Base-by-base conservation (phyloP, 768 basidiomycete genomes). In the Wakefieldia striispora region DNA sequence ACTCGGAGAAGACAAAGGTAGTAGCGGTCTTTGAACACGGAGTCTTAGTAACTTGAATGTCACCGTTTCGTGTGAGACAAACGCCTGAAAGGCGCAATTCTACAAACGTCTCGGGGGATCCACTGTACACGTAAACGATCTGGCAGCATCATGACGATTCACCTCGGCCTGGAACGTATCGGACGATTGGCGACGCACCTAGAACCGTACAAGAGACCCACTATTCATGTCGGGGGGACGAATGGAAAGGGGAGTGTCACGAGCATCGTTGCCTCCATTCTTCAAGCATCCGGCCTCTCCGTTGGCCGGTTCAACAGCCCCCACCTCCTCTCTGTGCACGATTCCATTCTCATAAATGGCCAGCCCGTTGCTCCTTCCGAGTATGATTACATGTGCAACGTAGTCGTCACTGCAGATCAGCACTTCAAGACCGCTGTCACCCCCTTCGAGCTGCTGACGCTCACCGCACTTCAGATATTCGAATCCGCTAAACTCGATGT, bases 171-270 rank as follows among this genome's bases (percentile, higher is more conserved):
- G 3, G 74, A 82, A 45, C 78, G 86, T 7, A 74, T 91, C 33
- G 59, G 64, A 37, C 64, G 49, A 3, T 74, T 93, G 0, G 75
- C 86, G 29, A 50, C 64, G 3, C 60, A 75, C 57, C 69, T 95
- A 5, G 82, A 81, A 0, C 69, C 74, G 0, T 86, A 88, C 61
- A 81, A 75, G 0, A 78, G 90, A 2, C 95, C 93, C 0, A 91
- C 93, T 1, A 75, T 90, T 31, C 97, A 99, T 62, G 78, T 98
- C 49, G 84, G 93, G 8, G 97, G 97, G 0, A 99, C 97, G 0
- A 98, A 99, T 69, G 95, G 95, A 9, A 99, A 98, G 68, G 97
- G 97, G 31, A 95, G 91, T 57, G 91, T 95, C 12, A 84, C 92
- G 1, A 85, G 86, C 6, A 73, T 93, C 31, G 66, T 97, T 11